Conservation (phyloP, 2,329 filamentous ascomycete species). For the Lomentospora prolificans region DNA sequence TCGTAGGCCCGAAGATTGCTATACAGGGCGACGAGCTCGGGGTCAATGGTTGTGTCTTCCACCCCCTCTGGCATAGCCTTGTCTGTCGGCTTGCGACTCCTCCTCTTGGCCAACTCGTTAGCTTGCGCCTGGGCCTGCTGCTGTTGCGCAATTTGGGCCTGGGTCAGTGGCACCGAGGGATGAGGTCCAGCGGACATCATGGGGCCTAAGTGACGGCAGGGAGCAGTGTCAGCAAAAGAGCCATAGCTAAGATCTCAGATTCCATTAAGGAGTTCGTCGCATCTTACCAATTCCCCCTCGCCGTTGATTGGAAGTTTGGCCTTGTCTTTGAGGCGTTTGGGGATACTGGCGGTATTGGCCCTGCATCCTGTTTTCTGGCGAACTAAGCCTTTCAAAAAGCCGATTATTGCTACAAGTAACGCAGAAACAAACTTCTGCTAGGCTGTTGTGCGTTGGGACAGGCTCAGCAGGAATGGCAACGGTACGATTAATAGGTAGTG, state of each 20-base stretch:
- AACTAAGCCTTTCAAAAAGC: conserved; percentile 7
- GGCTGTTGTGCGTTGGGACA: conserved; percentile 4
- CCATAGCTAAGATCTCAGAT: not conserved
- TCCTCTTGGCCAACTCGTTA: conserved; percentile 62
- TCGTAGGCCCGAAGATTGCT: conserved; percentile 77
- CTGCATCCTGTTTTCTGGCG: conserved; percentile 34
- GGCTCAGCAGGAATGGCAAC: conserved; percentile 3
- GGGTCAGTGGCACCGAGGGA: conserved; percentile 29
- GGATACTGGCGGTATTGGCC: conserved; percentile 41
- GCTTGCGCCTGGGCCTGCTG: conserved; percentile 42
- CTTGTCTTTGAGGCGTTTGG: conserved; percentile 38
- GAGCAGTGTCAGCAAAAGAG: conserved; percentile 6
- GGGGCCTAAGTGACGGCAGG: not conserved
- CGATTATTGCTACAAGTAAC: conserved; percentile 8
- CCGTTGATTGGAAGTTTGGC: conserved; percentile 37
- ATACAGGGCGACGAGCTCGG: conserved; percentile 75
- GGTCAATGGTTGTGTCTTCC: conserved; percentile 65
- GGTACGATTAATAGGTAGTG: conserved; percentile 1
- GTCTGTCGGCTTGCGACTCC: conserved; percentile 84
- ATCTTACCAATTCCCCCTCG: conserved; percentile 43
- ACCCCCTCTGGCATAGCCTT: conserved; percentile 88
- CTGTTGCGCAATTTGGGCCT: conserved; percentile 41
- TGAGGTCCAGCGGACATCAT: conserved; percentile 6
- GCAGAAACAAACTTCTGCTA: conserved; percentile 8
- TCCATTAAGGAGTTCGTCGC: conserved; percentile 8